Evolutionary conservation across 345 rosid species (phyloP).

Genomic region (Melastoma malabathricum): DNA sequence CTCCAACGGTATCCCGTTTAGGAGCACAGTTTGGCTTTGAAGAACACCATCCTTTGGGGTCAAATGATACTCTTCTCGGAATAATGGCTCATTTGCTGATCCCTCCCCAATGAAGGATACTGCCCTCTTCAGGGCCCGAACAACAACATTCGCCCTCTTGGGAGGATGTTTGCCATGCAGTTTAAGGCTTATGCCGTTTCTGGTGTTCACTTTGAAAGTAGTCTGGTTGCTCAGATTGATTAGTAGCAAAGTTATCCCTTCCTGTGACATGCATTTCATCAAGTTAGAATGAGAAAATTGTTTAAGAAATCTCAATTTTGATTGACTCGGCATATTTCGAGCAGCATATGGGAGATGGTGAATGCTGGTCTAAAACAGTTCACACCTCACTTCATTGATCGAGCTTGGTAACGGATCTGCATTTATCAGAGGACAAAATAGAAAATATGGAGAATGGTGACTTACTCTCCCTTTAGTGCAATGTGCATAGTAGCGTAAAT

Average conservation of each 20-base stretch:
- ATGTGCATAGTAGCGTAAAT: conserved; percentile 72
- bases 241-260: conserved; percentile 65
- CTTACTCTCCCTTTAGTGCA: conserved; percentile 95
- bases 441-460: background rate
- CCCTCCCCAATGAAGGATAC: conserved; percentile 53
- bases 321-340: no score
- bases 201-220: conserved; percentile 27
- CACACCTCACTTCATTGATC: no score
- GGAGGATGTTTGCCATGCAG: conserved; percentile 10
- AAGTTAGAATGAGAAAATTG: no score
- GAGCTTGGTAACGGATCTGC: no score
- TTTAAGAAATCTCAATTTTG: no score
- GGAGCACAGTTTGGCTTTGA: conserved; percentile 49
- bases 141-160: conserved; percentile 17
- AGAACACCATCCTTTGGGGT: conserved; percentile 58
- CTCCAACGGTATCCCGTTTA: conserved; percentile 62
- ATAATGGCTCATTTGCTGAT: conserved; percentile 29
- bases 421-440: no score
- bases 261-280: conserved; percentile 22
- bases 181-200: conserved; percentile 30
- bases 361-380: no score
- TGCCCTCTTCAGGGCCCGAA: conserved; percentile 35
- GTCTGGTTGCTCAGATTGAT: conserved; percentile 73
- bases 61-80: conserved; percentile 85
- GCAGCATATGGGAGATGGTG: no score